phyloP scores from a whole-genome alignment of 2,329 filamentous ascomycete species.

The Pseudopyricularia cyperi region DNA sequence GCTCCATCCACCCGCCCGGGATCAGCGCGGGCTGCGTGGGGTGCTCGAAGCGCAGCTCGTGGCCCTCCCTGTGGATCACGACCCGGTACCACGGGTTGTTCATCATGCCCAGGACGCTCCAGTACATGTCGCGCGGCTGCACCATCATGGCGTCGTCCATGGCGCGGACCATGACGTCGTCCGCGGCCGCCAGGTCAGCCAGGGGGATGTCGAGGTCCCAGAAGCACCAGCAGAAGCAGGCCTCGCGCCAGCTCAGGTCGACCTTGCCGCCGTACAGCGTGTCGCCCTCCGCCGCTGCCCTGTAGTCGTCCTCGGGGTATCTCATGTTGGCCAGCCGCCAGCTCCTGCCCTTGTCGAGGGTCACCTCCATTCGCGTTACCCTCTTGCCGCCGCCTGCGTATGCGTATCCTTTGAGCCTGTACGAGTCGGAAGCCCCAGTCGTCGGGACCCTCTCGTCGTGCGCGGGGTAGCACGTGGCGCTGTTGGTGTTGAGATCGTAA shows the following conservation, averaged over 20 bases:
- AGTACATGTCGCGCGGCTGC: conserved; percentile 90
- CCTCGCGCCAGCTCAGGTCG: conserved; percentile 72
- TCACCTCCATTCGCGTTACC: conserved; percentile 71
- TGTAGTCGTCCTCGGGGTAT: conserved; percentile 79
- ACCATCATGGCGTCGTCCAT: conserved; percentile 87
- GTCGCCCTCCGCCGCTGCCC: conserved; percentile 42
- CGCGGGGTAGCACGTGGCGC: conserved; percentile 64
- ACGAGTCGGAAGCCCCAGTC: conserved; percentile 31
- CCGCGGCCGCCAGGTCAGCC: conserved; percentile 45
- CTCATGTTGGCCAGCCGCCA: conserved; percentile 68
- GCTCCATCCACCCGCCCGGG: conserved; percentile 85
- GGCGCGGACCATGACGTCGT: conserved; percentile 67
- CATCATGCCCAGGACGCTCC: conserved; percentile 95
- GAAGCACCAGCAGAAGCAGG: conserved; percentile 84
- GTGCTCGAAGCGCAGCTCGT: conserved; percentile 66
- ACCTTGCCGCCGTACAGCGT: conserved; percentile 63
- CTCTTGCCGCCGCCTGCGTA: conserved; percentile 80
- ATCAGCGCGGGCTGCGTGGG: conserved; percentile 70
- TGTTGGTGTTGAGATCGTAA: conserved; percentile 83
- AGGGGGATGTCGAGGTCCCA: conserved; percentile 64
- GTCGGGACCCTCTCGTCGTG: conserved; percentile 58
- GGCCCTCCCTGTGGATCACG: conserved; percentile 55
- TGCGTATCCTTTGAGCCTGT: conserved; percentile 67
- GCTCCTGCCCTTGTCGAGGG: conserved; percentile 66
- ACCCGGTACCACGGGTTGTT: conserved; percentile 92